Base-by-base conservation (phyloP, 352 stramenopile genomes). In the Phytophthora hibernalis region DNA sequence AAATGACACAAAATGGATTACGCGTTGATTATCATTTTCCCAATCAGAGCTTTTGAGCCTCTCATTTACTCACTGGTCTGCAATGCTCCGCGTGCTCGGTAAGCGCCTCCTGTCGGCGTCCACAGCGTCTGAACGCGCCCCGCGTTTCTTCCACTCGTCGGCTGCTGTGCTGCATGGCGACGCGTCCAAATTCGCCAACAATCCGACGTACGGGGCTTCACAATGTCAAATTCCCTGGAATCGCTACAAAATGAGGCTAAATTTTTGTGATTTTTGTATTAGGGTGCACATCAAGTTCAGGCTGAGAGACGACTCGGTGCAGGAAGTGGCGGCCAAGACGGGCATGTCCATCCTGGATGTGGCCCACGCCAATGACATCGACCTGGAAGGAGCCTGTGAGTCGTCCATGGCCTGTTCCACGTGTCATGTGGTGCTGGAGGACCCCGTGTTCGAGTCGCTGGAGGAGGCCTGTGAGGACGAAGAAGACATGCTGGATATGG, bases 401-500 rank as follows among this genome's bases (percentile, higher is more conserved):
- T 92, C 97, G 57, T 98, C 98, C 22, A 98, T 98, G 75, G 97
- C 97, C 2, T 99, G 97, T 80, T 99, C 93, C 26, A 99, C 98
- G 5, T 99, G 98, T 72, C 98, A 99, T 85, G 87, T 99, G 28
- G 98, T 99, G 51, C 75, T 99, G 21, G 85, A 97, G 30, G 83
- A 95, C 31, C 72, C 87, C 12, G 66, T 99, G 22, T 99, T 97
- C 61, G 91, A 99, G 35, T 12, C 75, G 20, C 77, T 99, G 22
- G 76, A 94, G 13, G 88, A 97, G 48, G 75, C 97, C 9, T 96
- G 77, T 49, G 97, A 99, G 72, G 96, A 99, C 54, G 98, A 99
- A 74, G 97, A 99, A 74, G 98, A 99, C 75, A 99, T 98, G 95
- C 85, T 99, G 33, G 96, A 99, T 77, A 98, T 99, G 95, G 98